These are phyloP conservation scores for Boletus tylopilopsis DNA, from an alignment of 768 basidiomycete genomes.

Conservation along the genomic window DNA sequence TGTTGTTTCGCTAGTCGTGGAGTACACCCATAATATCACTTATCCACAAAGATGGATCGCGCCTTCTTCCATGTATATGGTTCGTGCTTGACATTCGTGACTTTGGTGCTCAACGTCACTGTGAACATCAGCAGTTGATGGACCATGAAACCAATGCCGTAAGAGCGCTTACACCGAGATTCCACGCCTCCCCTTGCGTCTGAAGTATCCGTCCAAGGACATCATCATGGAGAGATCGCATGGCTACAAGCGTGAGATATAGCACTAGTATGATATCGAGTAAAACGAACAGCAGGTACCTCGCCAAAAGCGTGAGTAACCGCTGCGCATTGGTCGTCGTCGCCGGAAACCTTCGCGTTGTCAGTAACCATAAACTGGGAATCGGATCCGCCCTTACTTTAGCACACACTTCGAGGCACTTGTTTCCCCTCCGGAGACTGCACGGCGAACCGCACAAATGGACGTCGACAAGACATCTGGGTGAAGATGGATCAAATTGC, in stretches of 20 bases:
- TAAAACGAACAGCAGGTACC: constrained; percentile 29
- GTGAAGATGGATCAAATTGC: neutral
- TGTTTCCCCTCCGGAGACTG: constrained; percentile 39
- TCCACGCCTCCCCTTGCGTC: constrained; percentile 42
- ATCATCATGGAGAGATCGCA: constrained; percentile 37
- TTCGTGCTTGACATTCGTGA: constrained; percentile 44
- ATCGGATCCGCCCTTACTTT: constrained; percentile 35
- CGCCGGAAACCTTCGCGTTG: constrained; percentile 37
- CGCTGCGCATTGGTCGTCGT: constrained; percentile 52
- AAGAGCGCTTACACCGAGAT: constrained; percentile 36
- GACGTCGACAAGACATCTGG: constrained; percentile 47
- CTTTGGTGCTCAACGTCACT: constrained; percentile 45
- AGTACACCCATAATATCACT: constrained; percentile 5
- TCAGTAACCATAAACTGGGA: neutral
- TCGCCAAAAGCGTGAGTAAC: constrained; percentile 51
- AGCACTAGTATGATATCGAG: neutral
- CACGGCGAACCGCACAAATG: constrained; percentile 58
- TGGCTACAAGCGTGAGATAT: constrained; percentile 29
- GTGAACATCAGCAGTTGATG: neutral
- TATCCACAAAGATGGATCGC: constrained; percentile 59
- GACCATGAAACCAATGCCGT: neutral
- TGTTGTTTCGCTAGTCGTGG: neutral
- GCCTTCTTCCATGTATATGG: constrained; percentile 45
- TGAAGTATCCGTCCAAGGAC: constrained; percentile 27
- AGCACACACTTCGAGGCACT: constrained; percentile 51